A percentile compares a stretch with the other conserved stretches of the same genome.
phyloP scores from a whole-genome alignment of 2,329 filamentous ascomycete genomes.

The Beauveria pseudobassiana region DNA sequence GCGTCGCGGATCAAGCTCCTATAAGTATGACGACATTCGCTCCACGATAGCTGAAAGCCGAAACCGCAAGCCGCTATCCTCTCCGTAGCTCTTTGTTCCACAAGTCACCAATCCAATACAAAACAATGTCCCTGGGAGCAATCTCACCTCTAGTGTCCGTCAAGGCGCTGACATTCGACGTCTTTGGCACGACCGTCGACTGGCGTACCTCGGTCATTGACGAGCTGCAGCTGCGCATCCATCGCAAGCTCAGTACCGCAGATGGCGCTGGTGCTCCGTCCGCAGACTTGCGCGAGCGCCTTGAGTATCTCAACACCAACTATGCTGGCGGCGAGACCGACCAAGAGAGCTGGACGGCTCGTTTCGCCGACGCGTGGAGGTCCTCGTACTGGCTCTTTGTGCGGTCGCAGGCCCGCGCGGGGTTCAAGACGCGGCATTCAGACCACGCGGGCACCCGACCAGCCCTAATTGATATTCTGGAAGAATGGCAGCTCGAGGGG shows the following conservation, averaged over 20 bases:
- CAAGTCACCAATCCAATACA: not conserved
- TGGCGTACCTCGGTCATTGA: constrained; percentile 63
- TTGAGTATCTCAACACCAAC: constrained; percentile 41
- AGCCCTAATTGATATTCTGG: constrained; percentile 53
- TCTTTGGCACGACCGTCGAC: constrained; percentile 75
- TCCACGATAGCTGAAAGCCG: not conserved
- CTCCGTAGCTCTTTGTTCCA: not conserved
- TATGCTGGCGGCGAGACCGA: constrained; percentile 43
- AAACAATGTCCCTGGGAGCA: constrained; percentile 21
- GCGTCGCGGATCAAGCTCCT: not conserved
- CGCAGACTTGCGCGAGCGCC: constrained; percentile 37
- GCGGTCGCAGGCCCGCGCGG: constrained; percentile 37
- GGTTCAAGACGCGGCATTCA: constrained; percentile 39
- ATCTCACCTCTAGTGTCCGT: constrained; percentile 25
- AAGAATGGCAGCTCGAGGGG: constrained; percentile 44
- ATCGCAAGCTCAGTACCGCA: constrained; percentile 41
- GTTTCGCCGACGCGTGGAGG: constrained; percentile 66
- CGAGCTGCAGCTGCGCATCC: constrained; percentile 46
- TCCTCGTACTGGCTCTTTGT: constrained; percentile 57
- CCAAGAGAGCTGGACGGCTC: not conserved
- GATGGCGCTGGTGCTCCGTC: constrained; percentile 34
- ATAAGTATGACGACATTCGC: not conserved
- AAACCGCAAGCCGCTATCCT: not conserved
- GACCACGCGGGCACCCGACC: too few relatives aligned
- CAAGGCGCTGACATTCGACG: constrained; percentile 63